A percentile compares a stretch with the other conserved stretches of the same genome.
phyloP scores from a whole-genome alignment of 305 asterid genomes.

The Euphrasia arctica region DNA sequence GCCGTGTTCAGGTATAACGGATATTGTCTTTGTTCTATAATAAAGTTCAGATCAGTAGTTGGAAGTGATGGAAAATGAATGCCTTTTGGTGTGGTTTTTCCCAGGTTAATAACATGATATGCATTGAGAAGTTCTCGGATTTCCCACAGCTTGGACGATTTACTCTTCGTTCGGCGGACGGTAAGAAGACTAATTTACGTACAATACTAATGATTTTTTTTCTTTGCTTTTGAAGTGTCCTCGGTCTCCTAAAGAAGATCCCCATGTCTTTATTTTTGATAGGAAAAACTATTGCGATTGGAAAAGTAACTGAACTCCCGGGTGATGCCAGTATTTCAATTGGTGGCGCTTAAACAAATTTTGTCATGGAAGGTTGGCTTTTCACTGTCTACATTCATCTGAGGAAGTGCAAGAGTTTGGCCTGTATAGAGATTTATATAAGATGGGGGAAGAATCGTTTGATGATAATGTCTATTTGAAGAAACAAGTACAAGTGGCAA shows the following conservation, averaged over 20 bases:
- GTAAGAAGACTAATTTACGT: conserved; percentile 33
- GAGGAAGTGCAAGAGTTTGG: too few species aligned
- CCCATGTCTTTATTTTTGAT: conserved; percentile 19
- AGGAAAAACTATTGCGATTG: conserved; percentile 94
- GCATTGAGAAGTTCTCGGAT: conserved; percentile 74
- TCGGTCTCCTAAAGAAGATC: conserved; percentile 7
- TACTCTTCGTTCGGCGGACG: conserved; percentile 82
- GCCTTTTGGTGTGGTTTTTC: conserved; percentile 14
- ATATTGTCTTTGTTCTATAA: too few species aligned
- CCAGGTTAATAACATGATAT: conserved; percentile 75
- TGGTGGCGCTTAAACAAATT: conserved; percentile 33
- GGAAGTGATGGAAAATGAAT: not conserved
- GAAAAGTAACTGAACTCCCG: conserved; percentile 60
- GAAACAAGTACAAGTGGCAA: not conserved
- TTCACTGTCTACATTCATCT: too few species aligned
- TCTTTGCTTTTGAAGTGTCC: conserved; percentile 11
- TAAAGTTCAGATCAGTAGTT: too few species aligned
- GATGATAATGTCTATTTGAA: conserved; percentile 5
- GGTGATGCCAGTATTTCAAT: conserved; percentile 19
- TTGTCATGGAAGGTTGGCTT: conserved; percentile 31
- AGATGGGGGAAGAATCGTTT: conserved; percentile 8
- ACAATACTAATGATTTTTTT: conserved; percentile 9
- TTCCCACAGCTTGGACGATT: conserved; percentile 87
- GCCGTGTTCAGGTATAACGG: conserved; percentile 67
- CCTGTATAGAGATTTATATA: not conserved